Conservation (phyloP, 495 filamentous ascomycete genomes). For the Neurospora terricola region DNA sequence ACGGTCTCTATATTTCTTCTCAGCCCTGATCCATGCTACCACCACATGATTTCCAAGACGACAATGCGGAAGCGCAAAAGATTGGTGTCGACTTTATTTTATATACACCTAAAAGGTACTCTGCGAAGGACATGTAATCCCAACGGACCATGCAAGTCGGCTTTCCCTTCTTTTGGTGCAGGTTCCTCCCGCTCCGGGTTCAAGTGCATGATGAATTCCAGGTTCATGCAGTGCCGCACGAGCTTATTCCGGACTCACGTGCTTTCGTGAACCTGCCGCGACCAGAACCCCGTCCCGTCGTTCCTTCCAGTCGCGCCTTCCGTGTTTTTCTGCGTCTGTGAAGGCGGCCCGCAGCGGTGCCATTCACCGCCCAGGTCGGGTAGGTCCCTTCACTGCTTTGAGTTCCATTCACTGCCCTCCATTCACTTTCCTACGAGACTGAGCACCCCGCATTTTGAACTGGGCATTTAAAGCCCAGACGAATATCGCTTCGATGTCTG, state of each 20-base stretch:
- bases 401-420: not conserved
- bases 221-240: not conserved
- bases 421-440: not conserved
- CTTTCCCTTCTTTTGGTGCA: not conserved
- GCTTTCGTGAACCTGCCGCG: not conserved
- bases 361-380: not conserved
- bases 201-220: not conserved
- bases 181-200: not conserved
- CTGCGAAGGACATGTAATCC: not conserved
- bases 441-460: not conserved
- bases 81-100: not conserved
- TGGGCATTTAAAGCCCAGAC: not conserved
- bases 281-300: not conserved
- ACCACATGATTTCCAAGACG: not conserved
- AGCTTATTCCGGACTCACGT: not conserved
- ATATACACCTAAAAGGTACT: not conserved
- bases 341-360: not conserved
- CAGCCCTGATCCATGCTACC: not conserved
- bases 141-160: not conserved
- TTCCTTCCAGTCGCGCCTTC: not conserved
- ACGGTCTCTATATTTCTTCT: not conserved
- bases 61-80: not conserved
- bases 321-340: not conserved
- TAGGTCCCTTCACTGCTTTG: not conserved
- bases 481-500: not conserved